Conservation (phyloP, 129 eudicot species). For the Lactuca sativa region DNA sequence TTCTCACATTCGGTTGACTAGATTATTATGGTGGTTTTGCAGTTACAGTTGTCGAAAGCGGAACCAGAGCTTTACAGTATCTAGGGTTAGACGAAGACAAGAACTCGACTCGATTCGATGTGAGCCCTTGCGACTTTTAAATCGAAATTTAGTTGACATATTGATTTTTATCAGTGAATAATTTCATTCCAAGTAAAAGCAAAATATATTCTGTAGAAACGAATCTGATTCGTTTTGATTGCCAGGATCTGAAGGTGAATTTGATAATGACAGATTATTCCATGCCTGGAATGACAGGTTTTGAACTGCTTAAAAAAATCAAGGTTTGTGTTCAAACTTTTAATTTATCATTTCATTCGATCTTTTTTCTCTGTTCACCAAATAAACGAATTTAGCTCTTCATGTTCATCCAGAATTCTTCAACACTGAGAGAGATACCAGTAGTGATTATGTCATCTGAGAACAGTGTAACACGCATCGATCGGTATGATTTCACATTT, state of each 20-base stretch:
- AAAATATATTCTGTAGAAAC: not conserved
- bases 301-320: conserved; percentile 82
- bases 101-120: conserved; percentile 44
- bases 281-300: conserved; percentile 99
- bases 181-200: not conserved
- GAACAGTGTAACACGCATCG: conserved; percentile 68
- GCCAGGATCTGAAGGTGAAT: conserved; percentile 85
- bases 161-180: not conserved
- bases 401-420: conserved; percentile 56
- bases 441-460: conserved; percentile 97
- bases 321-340: conserved; percentile 51
- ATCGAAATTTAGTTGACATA: not conserved
- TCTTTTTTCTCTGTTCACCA: not conserved
- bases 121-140: conserved; percentile 25
- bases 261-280: conserved; percentile 91
- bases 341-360: not conserved
- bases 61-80: conserved; percentile 74
- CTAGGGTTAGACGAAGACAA: conserved; percentile 77
- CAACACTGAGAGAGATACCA: conserved; percentile 65
- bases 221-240: conserved; percentile 16
- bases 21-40: conserved; percentile 20
- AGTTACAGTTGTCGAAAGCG: conserved; percentile 96
- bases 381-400: not conserved
- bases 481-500: conserved; percentile 48
- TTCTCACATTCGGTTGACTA: no score